Evolutionary conservation across 345 rosid genomes (phyloP).

Genomic region (Iberis pinnata): DNA sequence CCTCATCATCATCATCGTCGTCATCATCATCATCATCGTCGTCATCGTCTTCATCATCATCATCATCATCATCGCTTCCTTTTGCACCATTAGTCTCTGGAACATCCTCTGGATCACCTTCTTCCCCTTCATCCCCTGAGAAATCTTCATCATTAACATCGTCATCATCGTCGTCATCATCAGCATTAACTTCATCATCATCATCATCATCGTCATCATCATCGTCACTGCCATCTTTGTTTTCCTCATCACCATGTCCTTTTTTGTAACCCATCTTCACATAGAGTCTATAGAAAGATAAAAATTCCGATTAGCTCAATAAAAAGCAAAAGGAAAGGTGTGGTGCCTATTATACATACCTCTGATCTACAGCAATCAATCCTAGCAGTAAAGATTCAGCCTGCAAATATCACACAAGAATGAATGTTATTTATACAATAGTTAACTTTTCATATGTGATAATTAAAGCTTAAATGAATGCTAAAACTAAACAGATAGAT

Average conservation of each 20-base stretch:
- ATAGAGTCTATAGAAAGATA: slow-evolving; percentile 34
- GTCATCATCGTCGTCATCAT: slow-evolving; percentile 36
- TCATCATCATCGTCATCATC: slow-evolving; percentile 41
- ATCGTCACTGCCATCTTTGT: slow-evolving; percentile 49
- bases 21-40: slow-evolving; percentile 33
- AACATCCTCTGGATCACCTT: slow-evolving; percentile 54
- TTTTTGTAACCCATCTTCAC: slow-evolving; percentile 36
- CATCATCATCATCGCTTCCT: slow-evolving; percentile 48
- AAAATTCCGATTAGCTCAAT: neutral
- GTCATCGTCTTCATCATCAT: slow-evolving; percentile 35
- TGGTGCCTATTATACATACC: slow-evolving; percentile 25
- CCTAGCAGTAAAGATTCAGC: slow-evolving; percentile 33
- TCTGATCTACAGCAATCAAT: slow-evolving; percentile 33
- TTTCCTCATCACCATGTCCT: slow-evolving; percentile 38
- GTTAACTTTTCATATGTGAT: neutral
- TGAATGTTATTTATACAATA: neutral
- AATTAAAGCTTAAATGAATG: neutral
- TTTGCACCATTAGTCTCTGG: slow-evolving; percentile 48
- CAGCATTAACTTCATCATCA: slow-evolving; percentile 8
- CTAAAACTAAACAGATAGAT: too few species aligned
- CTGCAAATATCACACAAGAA: slow-evolving; percentile 19
- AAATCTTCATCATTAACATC: slow-evolving; percentile 49
- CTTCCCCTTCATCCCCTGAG: slow-evolving; percentile 49
- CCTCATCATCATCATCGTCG: slow-evolving; percentile 33
- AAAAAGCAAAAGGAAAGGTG: neutral